phyloP scores from a whole-genome alignment of 2,329 filamentous ascomycete genomes.

The Madurella fahalii region DNA sequence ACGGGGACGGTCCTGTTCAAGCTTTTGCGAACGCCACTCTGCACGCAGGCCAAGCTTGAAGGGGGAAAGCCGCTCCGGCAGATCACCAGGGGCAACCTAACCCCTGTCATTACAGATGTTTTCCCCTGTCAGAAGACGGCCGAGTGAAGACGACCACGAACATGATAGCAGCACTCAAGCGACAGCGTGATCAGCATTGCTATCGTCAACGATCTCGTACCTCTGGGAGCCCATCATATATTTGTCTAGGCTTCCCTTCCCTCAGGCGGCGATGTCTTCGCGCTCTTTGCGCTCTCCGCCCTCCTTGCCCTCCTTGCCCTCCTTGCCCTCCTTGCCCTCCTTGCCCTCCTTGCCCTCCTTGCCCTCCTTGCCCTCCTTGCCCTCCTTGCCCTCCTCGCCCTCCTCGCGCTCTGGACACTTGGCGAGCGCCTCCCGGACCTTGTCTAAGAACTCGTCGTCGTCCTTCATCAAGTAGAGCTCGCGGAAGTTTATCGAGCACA shows the following conservation, averaged over 20 bases:
- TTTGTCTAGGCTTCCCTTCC: background rate
- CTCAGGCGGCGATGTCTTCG: no score
- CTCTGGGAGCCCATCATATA: no score
- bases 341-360: background rate
- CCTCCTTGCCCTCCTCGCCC: background rate
- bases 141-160: no score
- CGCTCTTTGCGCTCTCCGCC: no score
- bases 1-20: background rate
- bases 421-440: background rate
- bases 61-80: no score
- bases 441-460: slow-evolving; percentile 8
- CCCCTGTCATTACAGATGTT: no score
- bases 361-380: background rate
- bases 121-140: no score
- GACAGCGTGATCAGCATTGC: no score
- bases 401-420: background rate
- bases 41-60: no score
- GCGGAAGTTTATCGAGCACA: slow-evolving; percentile 8
- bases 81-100: no score
- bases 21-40: background rate
- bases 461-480: slow-evolving; percentile 12
- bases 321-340: background rate
- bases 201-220: no score
- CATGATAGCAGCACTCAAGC: no score
- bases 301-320: background rate